Evolutionary conservation across 352 stramenopile genomes (phyloP), one percentile per base, ranked within the genome.

Genomic region (Phytophthora cactorum): DNA sequence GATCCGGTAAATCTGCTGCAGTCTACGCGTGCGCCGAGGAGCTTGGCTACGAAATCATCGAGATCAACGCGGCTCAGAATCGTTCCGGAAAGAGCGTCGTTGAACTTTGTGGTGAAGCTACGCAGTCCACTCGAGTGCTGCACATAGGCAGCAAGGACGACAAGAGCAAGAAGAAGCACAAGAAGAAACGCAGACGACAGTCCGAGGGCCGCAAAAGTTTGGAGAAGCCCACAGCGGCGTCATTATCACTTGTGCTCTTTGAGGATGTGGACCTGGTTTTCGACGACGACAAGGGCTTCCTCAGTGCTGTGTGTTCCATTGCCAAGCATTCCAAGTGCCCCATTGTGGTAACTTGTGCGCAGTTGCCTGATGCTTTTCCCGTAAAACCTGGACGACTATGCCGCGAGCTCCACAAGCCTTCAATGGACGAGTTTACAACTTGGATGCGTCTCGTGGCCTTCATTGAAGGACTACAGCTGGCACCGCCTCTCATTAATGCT

Each of bases 201-300:
- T 66, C 58, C 0, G 68, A 74, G 12, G 65, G 66, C 15, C 77
- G 75, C 10, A 74, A 70, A 53, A 85, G 78, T 9, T 50, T 84
- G n/a, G 78, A 75, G 27, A 66, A 73, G 29, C 12, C 63, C 4
- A 63, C 66, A 41, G 68, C 75, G 7, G 80, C 84, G 11, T 81
- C 89, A 7, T 70, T 91, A 22, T 93, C 87, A 25, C 79, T 95
- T 36, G 84, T 95, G n/a, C 70, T 95, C 2, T 93, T 95, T 59
- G 87, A 95, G 74, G 87, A 95, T 56, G 85, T 92, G 3, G 84
- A 95, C 45, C 44, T 92, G 27, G 73, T 93, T 4, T 95, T 95
- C 67, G 85, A 93, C 5, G 78, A 92, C 22, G 87, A 95, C 63
- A 91, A 90, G 57, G 87, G 87, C 7, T 95, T 95, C 50, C 63